Base-by-base conservation (phyloP, 345 rosid genomes). In the Aquilaria sinensis region DNA sequence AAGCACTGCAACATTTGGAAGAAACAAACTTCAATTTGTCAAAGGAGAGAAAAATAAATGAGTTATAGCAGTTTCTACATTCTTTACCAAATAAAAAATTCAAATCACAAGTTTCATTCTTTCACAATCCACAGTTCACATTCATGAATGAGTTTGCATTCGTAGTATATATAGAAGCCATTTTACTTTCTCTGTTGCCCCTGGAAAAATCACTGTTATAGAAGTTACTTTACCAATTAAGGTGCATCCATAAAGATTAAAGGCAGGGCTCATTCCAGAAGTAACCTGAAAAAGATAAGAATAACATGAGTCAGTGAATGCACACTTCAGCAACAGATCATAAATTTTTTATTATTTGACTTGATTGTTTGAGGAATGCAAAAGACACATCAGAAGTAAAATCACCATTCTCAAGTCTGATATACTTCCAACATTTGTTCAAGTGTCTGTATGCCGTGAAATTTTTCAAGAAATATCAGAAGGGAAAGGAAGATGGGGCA, bases 241-340 rank as follows among this genome's bases (percentile, higher is more conserved):
- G 3, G 96, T 92, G 74, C 96, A 89, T 58, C 96, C 96, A 73
- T 82, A 87, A 23, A 69, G 91, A 71, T 89, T 92, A 76, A 89
- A 92, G 52, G 78, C 85, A 63, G 98, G 98, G 79, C 96, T 89
- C 96, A 92, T 92, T 65, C 96, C 96, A 57, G 98, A 92, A 60
- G 96, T 82, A 52, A 92, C 96, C 96, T 91, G 75, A 57, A 74
- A 13, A 69, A 51, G 45, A 45, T 50, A 58, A 32, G 33, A 4
- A 29, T 10, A 51, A 6, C 12, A 47, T 47, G 48, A 64, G 33
- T 14, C 1, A 63, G 60, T 30, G 52, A 56, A 52, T 13, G 58
- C 54, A 64, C 46, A 31, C 12, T 63, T 23, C 41, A 30, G 32
- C 48, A 56, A 67, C 48, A 23, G 11, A 47, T 30, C 31, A 8